Evolutionary conservation across 106 monocot species (phyloP), one percentile per base, ranked within the genome.

Genomic region (Iris macrosiphon): DNA sequence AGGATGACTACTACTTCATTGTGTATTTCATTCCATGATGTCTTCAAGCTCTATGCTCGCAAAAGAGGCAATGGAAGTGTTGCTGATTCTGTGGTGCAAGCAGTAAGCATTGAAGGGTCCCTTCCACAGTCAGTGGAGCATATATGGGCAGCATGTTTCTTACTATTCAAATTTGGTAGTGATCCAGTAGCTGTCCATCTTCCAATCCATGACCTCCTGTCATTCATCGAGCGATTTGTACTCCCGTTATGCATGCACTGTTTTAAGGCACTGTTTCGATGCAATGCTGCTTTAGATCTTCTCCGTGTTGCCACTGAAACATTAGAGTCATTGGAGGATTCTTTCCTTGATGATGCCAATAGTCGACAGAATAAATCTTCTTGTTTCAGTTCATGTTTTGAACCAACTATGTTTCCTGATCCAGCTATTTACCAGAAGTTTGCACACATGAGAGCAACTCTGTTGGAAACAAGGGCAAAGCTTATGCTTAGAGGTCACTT

Each of bases 81-180:
- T 24, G 61, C 71, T 15, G 48, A n/a, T 13, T 56, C 65, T 4
- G 39, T 78, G 30, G 48, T 90, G 5, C 39, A 47, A 7, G 75
- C 81, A 18, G 61, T 90, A 17, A 57, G 24, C 21, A 60, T 17
- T 16, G 39, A 52, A 58, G 85, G 62, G 2, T 73, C 48, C 33
- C 11, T 64, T 12, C 48, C 47, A 26, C 20, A 51, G 10, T 62
- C 68, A 60, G 19, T 24, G 0, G 70, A 78, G 4, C 84, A 90
- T 69, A 45, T 75, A 33, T 89, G 89, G 90, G 76, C 85, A 48
- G 77, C 77, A 15, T 75, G 81, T 39, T 78, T 85, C 21, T 63
- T 78, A 18, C 31, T 84, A 1, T 78, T 90, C 19, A 75, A 75
- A 49, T 81, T 85, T 31, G 77, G 68, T n/a, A 16, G 37, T 3